Evolutionary conservation across 257 asterid species (phyloP).

Genomic region (Buddleja alternifolia): DNA sequence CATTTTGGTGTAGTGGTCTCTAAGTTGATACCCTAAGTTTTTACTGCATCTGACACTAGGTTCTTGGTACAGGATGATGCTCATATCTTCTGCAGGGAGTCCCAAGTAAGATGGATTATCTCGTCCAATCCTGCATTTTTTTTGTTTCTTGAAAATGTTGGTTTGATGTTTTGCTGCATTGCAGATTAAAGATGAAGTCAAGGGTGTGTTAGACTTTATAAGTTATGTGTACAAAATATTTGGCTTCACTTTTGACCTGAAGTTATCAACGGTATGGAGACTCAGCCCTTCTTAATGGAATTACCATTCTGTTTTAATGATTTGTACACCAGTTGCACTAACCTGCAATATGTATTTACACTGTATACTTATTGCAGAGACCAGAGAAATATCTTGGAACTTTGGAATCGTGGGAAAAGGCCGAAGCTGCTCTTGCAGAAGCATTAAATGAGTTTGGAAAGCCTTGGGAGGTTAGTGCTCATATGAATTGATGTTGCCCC

Average conservation of each 20-base stretch:
- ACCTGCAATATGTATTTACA: not conserved
- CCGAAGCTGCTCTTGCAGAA: slow-evolving; percentile 89
- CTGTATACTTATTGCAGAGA: slow-evolving; percentile 53
- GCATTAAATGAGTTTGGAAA: slow-evolving; percentile 91
- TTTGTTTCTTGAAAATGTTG: not conserved
- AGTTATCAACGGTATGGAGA: slow-evolving; percentile 85
- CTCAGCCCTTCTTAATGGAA: slow-evolving; percentile 22
- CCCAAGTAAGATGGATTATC: slow-evolving; percentile 64
- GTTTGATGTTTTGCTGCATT: slow-evolving; percentile 32
- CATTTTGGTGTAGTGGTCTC: slow-evolving; percentile 7
- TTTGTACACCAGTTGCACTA: not conserved
- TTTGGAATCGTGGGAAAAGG: slow-evolving; percentile 74
- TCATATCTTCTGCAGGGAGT: slow-evolving; percentile 98
- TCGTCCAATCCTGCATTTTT: slow-evolving; percentile 5
- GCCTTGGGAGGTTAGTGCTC: slow-evolving; percentile 87
- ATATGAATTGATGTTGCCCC: slow-evolving; percentile 5
- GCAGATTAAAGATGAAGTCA: slow-evolving; percentile 97
- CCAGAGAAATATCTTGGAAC: slow-evolving; percentile 96
- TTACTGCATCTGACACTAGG: slow-evolving; percentile 33
- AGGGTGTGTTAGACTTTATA: slow-evolving; percentile 82
- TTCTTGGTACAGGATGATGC: slow-evolving; percentile 88
- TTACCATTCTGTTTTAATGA: not conserved
- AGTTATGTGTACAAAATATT: slow-evolving; percentile 67
- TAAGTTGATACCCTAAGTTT: slow-evolving; percentile 10
- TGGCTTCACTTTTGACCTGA: slow-evolving; percentile 96